Evolutionary conservation across 2,329 filamentous ascomycete species (phyloP), one percentile per base, ranked within the genome.

Genomic region (Phialocephala subalpina): DNA sequence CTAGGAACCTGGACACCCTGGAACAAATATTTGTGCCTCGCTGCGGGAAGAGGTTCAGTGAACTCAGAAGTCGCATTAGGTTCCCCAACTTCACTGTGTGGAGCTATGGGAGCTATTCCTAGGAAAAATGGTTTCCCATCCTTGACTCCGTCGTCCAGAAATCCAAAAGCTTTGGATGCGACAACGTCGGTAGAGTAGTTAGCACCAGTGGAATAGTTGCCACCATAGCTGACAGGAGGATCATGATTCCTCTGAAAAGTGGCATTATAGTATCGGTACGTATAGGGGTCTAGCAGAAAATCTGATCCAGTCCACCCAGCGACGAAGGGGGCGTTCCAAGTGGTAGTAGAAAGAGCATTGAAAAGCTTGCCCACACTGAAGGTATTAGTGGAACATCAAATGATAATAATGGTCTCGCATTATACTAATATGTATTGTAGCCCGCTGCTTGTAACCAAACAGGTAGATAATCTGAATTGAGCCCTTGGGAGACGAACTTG

Each of bases 381-480:
- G 53, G 45, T 79, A 81, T 0, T 87, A 86, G 92, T 0, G 88
- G 88, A 0, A 80, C 82, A 0, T 84, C 80, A 42, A 80, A 81
- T 0, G 89, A 72, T 89, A 77, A 71, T 90, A 92, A 64, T 89
- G 92, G 1, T 81, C 73, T 1, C 29, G 85, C 79, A 0, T 80
- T 84, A 60, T 91, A 88, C 0, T 92, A 92, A 73, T 91, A 92
- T 0, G 90, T 92, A 67, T 87, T 85, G 73, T 92, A 92, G 0
- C 89, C 90, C 0, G 84, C 85, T 3, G 84, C 74, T 67, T 91
- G 88, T 14, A 93, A 76, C 89, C 90, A 92, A 0, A 92, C 76
- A 0, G 90, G 90, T 0, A 92, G 81, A 66, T 90, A 92, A 42
- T 88, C 83, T 1, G 89, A 83, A 65, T 92, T 91, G 65, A 87